These are phyloP conservation scores for Pseudogymnoascus sp. DNA, from an alignment of 2,329 filamentous ascomycete genomes.

Conservation along the genomic window DNA sequence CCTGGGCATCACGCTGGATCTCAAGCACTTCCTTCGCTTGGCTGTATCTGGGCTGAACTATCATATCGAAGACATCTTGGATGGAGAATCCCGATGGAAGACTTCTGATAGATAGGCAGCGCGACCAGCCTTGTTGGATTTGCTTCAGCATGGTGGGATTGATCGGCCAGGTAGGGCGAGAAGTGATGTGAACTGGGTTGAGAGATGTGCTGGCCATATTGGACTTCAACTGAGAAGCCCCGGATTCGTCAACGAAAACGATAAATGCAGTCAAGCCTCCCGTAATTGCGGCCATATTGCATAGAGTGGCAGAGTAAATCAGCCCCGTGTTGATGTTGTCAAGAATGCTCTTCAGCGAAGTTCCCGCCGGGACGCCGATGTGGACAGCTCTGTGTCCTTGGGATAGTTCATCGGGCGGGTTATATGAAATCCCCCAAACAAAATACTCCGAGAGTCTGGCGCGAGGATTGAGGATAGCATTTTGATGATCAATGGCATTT, in stretches of 20 bases:
- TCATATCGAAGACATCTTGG: neutral
- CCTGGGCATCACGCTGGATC: neutral
- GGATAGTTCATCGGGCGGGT: neutral
- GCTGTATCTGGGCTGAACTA: neutral
- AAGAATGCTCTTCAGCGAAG: neutral
- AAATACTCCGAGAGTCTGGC: conserved; percentile 2
- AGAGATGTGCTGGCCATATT: neutral
- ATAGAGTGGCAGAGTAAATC: neutral
- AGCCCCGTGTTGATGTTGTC: neutral
- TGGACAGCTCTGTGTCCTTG: neutral
- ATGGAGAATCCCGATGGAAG: neutral
- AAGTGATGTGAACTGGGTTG: neutral
- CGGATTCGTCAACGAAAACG: neutral
- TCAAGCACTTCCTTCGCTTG: neutral
- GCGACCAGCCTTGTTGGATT: neutral
- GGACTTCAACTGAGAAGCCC: neutral
- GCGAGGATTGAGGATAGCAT: neutral
- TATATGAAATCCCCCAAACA: neutral
- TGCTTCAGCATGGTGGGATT: neutral
- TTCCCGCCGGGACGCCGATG: neutral
- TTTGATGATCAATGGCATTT: neutral
- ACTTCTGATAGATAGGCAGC: neutral
- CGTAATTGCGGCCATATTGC: neutral
- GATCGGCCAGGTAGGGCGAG: neutral
- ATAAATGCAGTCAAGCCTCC: neutral